Conservation (phyloP, 805 yeast genomes). For the Kregervanrija fluxuum region DNA sequence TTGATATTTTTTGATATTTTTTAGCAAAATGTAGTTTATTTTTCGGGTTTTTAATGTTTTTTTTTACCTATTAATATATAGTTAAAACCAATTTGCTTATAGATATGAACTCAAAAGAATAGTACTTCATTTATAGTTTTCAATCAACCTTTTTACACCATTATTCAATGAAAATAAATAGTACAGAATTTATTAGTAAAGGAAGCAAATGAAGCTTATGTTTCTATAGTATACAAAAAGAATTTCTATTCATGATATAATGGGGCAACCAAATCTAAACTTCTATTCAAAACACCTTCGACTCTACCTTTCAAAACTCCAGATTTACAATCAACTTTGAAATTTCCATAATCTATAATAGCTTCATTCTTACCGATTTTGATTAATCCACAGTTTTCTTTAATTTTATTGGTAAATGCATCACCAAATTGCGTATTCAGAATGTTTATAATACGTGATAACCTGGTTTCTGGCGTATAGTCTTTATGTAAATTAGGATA, state of each 20-base stretch:
- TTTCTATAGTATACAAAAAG: no score
- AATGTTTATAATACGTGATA: slow-evolving; percentile 51
- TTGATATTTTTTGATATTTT: no score
- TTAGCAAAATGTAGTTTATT: no score
- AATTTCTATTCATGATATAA: slow-evolving; percentile 36
- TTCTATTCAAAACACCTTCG: slow-evolving; percentile 70
- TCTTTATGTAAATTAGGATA: slow-evolving; percentile 22
- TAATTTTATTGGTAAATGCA: slow-evolving; percentile 39
- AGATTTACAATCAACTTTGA: slow-evolving; percentile 64
- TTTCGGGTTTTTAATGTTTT: no score
- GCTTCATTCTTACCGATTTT: slow-evolving; percentile 75
- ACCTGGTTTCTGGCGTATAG: slow-evolving; percentile 31
- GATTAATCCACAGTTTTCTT: slow-evolving; percentile 45
- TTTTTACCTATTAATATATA: no score
- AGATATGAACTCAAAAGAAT: no score
- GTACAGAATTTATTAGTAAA: no score
- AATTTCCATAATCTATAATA: slow-evolving; percentile 50
- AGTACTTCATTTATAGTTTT: background rate
- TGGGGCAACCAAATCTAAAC: slow-evolving; percentile 79
- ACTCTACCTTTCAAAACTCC: slow-evolving; percentile 76
- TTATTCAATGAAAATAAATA: no score
- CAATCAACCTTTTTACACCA: background rate
- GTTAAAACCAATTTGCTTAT: no score
- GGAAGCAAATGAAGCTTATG: no score
- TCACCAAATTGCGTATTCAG: slow-evolving; percentile 87